Conservation (phyloP, 805 yeast genomes). For the Candida berthetii region DNA sequence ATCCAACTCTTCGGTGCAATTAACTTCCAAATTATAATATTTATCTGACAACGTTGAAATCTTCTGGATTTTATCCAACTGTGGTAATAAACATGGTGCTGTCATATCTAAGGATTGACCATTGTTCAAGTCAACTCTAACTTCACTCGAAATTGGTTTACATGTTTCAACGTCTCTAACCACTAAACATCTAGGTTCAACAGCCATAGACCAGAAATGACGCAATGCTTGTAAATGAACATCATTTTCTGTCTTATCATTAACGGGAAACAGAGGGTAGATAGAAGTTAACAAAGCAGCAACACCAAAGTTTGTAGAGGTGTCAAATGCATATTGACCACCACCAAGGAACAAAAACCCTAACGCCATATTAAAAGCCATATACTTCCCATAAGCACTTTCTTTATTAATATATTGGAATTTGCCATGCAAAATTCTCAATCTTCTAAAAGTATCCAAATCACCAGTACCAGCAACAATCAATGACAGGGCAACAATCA, state of each 20-base stretch:
- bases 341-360: constrained; percentile 91
- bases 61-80: constrained; percentile 38
- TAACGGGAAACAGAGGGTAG: constrained; percentile 67
- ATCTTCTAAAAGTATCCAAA: constrained; percentile 64
- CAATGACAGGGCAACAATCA: constrained; percentile 61
- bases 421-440: constrained; percentile 60
- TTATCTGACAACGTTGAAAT: constrained; percentile 42
- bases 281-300: constrained; percentile 69
- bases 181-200: constrained; percentile 76
- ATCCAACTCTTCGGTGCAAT: constrained; percentile 29
- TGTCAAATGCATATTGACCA: constrained; percentile 79
- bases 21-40: constrained; percentile 44
- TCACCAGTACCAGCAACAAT: constrained; percentile 94
- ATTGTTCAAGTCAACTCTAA: constrained; percentile 27
- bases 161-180: constrained; percentile 62
- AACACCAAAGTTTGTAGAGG: constrained; percentile 49
- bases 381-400: constrained; percentile 58
- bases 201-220: constrained; percentile 86
- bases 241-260: constrained; percentile 32
- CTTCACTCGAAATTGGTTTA: constrained; percentile 43
- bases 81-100: constrained; percentile 72
- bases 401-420: constrained; percentile 12
- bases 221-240: constrained; percentile 79
- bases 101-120: constrained; percentile 27
- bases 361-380: constrained; percentile 74